Base-by-base conservation (phyloP, 169 alveolate species). In the Plasmodium gaboni region DNA sequence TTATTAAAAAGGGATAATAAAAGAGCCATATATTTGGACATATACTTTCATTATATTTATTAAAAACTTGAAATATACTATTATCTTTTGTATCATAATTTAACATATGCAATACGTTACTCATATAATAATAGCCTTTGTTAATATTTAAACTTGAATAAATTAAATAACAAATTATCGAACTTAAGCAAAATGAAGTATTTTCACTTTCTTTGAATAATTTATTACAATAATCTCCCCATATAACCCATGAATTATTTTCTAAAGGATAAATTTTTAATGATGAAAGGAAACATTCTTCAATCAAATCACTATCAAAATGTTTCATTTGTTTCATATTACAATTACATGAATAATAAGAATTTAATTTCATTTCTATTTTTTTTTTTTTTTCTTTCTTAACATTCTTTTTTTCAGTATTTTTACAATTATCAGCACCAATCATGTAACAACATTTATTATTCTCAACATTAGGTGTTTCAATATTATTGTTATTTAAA, bases 181-280 rank as follows among this genome's bases (percentile, higher is more conserved):
- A 46, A 38, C 92, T 86, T 50, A 86, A 8, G 24, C 87, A 48
- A 64, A 86, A 71, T 19, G 87, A 24, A 10, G 17, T 28, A 38
- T 86, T 72, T 60, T 71, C 17, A 22, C 61, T 70, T 48, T 86
- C 76, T 42, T 71, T 86, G 61, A 71, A 86, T 8, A 64, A 50
- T 64, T 86, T 70, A 19, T 71, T 64, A 51, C 92, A 86, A 32
- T 86, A 86, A 15, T 86, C 74, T 10, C 57, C 92, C 92, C 92
- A 86, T 0, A 71, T 13, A 0, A 64, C 6, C 92, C 92, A 86
- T 7, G 92, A 86, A 15, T 71, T 72, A 26, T 86, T 86, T 46
- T 63, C 70, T 13, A 86, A 17, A 59, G 92, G 69, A 24, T 71
- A 61, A 24, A 71, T 61, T 65, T 86, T 86, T 13, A 86, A 67